Percentiles rank a stretch among this genome's conserved stretches.
These are phyloP conservation scores for Ganoderma lingzhi DNA, from an alignment of 1,284 basidiomycete species.

Conservation along the genomic window DNA sequence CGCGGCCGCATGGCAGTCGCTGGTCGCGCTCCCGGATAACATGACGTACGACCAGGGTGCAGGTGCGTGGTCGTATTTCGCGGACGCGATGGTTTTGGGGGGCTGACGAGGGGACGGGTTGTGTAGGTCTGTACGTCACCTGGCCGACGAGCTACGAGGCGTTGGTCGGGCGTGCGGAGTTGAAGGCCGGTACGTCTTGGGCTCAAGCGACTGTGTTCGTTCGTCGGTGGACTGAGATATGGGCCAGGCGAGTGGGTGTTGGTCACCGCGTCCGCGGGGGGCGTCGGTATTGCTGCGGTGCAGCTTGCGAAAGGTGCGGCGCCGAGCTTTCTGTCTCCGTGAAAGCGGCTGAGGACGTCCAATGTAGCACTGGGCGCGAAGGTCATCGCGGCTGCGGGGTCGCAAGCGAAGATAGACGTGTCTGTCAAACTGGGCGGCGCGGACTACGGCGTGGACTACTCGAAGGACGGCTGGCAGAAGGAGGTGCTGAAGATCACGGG, in stretches of 20 bases:
- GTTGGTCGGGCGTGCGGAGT: slow-evolving; percentile 82
- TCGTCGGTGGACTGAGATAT: slow-evolving; percentile 10
- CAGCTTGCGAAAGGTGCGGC: slow-evolving; percentile 85
- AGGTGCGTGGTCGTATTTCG: slow-evolving; percentile 42
- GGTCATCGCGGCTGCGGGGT: slow-evolving; percentile 83
- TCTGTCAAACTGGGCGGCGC: slow-evolving; percentile 75
- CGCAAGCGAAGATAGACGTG: slow-evolving; percentile 72
- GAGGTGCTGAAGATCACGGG: slow-evolving; percentile 77
- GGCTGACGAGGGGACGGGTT: too few species aligned
- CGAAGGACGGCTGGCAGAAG: slow-evolving; percentile 75
- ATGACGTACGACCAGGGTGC: slow-evolving; percentile 76
- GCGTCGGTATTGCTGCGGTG: slow-evolving; percentile 91
- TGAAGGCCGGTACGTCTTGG: slow-evolving; percentile 65
- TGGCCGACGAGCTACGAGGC: slow-evolving; percentile 93
- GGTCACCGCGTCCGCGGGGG: slow-evolving; percentile 90
- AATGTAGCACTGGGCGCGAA: slow-evolving; percentile 72
- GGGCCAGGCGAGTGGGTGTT: slow-evolving; percentile 85
- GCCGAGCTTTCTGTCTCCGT: background rate
- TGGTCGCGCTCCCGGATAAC: slow-evolving; percentile 68
- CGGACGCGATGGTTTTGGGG: background rate
- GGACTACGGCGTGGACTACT: slow-evolving; percentile 76
- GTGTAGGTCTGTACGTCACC: slow-evolving; percentile 75
- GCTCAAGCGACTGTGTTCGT: background rate
- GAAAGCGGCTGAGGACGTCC: slow-evolving; percentile 24
- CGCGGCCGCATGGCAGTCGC: slow-evolving; percentile 55